Evolutionary conservation across 495 filamentous ascomycete genomes (phyloP), one percentile per base, ranked within the genome.

Genomic region (Penicillium cosmopolitanum): DNA sequence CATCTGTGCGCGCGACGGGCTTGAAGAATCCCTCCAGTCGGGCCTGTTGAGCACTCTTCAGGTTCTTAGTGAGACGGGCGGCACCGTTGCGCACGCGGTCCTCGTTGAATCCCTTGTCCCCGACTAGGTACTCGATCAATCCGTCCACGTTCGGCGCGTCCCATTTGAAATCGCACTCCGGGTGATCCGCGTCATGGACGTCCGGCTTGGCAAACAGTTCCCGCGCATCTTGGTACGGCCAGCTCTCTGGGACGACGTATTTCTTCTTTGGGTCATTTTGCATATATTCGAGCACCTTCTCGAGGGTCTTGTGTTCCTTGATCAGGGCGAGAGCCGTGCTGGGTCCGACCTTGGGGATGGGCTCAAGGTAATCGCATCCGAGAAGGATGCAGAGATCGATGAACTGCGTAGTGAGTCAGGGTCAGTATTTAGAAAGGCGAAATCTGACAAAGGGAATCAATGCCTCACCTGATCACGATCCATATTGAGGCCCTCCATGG

Each of bases 1-100:
- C 88, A 12, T 91, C 88, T 3, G 92, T 92, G 77, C 90, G 93
- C 47, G 90, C 89, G n/a, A 96, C 73, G 12, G 91, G 87, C 76
- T 96, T 96, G 84, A 99, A 99, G 78, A 99, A 99, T 13, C 96
- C 94, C 67, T 96, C 92, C n/a, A 99, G 75, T 28, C 95, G 85
- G 4, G 89, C 86, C 72, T 99, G 95, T 72, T 97, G 95, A 13
- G 86, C 86, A 25, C 80, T 86, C 81, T 97, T 97, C 54, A 96
- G 75, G 57, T 90, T 93, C 80, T 98, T 99, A 67, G 86, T 80
- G 42, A 99, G 77, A 36, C 90, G 84, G 1, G 81, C 81, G 2
- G 89, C 93, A 15, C 82, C 94, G 43, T 77, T 84, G 31, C 92
- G 85, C 18, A 99, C 93, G 3, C 95, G 82, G 62, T 98, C 95